Base-by-base conservation (phyloP, 2,329 filamentous ascomycete genomes). In the Colletotrichum sansevieriae region DNA sequence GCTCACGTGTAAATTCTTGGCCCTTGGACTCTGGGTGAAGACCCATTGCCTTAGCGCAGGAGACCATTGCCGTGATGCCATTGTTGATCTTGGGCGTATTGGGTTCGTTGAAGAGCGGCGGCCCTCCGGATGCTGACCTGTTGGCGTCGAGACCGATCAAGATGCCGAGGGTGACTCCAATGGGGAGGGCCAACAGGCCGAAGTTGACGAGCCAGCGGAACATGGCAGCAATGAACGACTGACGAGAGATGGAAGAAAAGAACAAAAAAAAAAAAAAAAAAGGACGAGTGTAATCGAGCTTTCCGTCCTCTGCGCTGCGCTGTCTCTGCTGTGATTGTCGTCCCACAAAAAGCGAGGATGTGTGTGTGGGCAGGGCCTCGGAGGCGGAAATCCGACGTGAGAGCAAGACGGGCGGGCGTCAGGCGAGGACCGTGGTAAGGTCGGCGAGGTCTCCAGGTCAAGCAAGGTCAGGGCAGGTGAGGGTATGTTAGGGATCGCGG, bases 91-190 rank as follows among this genome's bases (percentile, higher is more conserved):
- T 56, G 12, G 65, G 65, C 37, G 59, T 55, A 43, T 74, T 70
- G 37, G 79, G 76, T 35, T 72, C 72, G 37, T 71, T 76, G 74
- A 85, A 86, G 33, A 85, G 75, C n/a, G 82, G 82, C 39, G 76
- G 68, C 63, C 83, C 77, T 41, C 84, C 84, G 2, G 74, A 77
- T 9, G 83, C 78, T 37, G 76, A 72, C 46, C 83, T 80, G 52
- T 80, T 76, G n/a, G 78, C 77, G 68, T 87, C 81, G 41, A 87
- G 74, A 10, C 83, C 84, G 41, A 87, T 75, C 25, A 88, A 76
- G 49, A 86, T 76, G 55, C 83, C 85, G 35, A 87, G 72, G 10
- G 84, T 85, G 63, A 81, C 79, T 65, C 80, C 84, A 65, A 87
- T 81, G 44, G 83, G 85, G 68, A 87, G 76, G 71, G 81, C 81